These are phyloP conservation scores for Pichia heedii DNA, from an alignment of 805 yeast genomes.

Conservation along the genomic window DNA sequence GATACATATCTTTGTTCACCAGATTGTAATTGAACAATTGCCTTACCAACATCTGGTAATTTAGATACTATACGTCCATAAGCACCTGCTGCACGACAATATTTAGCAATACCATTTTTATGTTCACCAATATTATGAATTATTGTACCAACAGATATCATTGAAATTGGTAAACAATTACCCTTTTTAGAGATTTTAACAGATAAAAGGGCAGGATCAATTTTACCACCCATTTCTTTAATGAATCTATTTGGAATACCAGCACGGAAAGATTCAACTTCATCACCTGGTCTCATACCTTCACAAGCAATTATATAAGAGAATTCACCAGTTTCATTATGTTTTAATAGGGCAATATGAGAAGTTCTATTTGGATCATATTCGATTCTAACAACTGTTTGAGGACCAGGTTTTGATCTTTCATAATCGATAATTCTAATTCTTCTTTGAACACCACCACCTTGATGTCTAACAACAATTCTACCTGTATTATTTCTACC, in stretches of 20 bases:
- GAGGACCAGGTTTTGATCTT: conserved; percentile 60
- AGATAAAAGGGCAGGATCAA: conserved; percentile 85
- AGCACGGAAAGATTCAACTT: conserved; percentile 78
- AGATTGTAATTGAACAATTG: conserved; percentile 72
- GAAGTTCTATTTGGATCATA: conserved; percentile 93
- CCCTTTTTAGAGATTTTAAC: conserved; percentile 87
- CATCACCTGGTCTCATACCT: conserved; percentile 89
- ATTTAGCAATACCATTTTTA: conserved; percentile 69
- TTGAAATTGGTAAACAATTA: conserved; percentile 82
- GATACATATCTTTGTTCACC: conserved; percentile 93
- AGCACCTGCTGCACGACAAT: conserved; percentile 92
- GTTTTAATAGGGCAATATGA: conserved; percentile 75
- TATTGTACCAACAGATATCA: conserved; percentile 93
- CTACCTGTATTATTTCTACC: conserved; percentile 88
- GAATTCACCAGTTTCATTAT: conserved; percentile 48
- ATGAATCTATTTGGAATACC: conserved; percentile 75
- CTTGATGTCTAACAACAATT: conserved; percentile 89
- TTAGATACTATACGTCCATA: conserved; percentile 83
- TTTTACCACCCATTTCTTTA: conserved; percentile 79
- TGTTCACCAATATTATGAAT: conserved; percentile 81
- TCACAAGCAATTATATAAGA: conserved; percentile 86
- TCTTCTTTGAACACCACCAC: conserved; percentile 94
- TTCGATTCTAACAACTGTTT: conserved; percentile 79
- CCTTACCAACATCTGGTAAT: conserved; percentile 57
- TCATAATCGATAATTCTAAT: conserved; percentile 72